Conservation (phyloP, 2,329 filamentous ascomycete genomes). For the Xylariales sp. region DNA sequence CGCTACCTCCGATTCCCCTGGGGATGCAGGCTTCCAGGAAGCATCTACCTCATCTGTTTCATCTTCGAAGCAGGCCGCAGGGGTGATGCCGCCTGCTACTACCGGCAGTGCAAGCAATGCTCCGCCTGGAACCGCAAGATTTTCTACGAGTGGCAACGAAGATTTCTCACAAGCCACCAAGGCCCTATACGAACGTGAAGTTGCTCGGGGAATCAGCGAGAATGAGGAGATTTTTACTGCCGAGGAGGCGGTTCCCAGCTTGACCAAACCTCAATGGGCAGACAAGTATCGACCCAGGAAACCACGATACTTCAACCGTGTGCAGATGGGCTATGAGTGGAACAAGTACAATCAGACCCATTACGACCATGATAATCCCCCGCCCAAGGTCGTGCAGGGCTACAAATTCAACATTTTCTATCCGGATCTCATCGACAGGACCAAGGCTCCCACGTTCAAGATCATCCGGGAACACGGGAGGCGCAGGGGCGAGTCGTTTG, state of each 20-base stretch:
- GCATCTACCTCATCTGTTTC: conserved; percentile 16
- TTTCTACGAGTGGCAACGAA: conserved; percentile 64
- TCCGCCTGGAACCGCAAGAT: conserved; percentile 59
- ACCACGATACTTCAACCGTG: conserved; percentile 93
- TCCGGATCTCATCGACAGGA: conserved; percentile 91
- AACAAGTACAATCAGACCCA: conserved; percentile 99
- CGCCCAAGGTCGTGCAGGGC: conserved; percentile 95
- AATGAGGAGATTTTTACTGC: conserved; percentile 94
- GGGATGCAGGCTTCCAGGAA: conserved; percentile 17
- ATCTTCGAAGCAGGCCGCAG: conserved; percentile 19
- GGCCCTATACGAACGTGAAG: conserved; percentile 86
- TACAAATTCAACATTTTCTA: conserved; percentile 99
- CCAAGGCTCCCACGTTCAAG: conserved; percentile 89
- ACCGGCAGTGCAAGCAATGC: conserved; percentile 29
- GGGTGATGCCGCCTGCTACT: conserved; percentile 20
- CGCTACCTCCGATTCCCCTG: conserved; percentile 34
- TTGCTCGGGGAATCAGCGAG: conserved; percentile 83
- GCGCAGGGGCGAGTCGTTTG: conserved; percentile 85
- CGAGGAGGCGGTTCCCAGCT: conserved; percentile 71
- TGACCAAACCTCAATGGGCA: conserved; percentile 69
- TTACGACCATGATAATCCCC: conserved; percentile 97
- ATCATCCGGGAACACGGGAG: conserved; percentile 92
- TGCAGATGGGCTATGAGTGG: conserved; percentile 99
- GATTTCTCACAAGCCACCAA: conserved; percentile 85
- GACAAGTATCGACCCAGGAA: conserved; percentile 85